phyloP scores from a whole-genome alignment of 2,329 filamentous ascomycete species.

The Exophiala phaeomuriformis region DNA sequence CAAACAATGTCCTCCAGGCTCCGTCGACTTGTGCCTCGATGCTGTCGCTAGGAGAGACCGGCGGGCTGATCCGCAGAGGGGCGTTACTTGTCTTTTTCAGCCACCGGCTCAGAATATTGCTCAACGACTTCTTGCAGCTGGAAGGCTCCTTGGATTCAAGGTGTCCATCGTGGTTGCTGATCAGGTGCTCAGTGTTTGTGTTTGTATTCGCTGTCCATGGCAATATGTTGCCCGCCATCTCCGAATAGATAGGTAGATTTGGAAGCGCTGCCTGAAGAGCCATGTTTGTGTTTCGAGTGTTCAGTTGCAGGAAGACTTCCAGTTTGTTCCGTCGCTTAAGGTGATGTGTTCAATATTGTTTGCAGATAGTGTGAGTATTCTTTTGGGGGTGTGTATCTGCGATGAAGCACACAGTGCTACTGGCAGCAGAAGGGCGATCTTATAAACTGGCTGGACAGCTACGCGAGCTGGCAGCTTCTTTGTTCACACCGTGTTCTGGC shows the following conservation, averaged over 20 bases:
- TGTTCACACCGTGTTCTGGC: no score
- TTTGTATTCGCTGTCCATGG: not conserved
- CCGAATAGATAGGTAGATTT: not conserved
- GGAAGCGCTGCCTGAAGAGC: not conserved
- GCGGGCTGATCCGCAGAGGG: not conserved
- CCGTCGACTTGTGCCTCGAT: not conserved
- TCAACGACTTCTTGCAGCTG: not conserved
- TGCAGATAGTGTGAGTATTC: no score
- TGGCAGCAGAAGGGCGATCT: no score
- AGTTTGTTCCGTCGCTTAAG: not conserved
- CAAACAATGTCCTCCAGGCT: not conserved
- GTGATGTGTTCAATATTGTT: not conserved
- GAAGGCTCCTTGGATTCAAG: not conserved
- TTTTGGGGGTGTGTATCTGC: no score
- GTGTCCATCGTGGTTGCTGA: not conserved
- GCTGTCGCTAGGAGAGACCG: not conserved
- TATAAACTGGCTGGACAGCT: no score
- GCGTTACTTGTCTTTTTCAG: not conserved
- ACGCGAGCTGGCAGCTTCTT: no score
- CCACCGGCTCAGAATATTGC: not conserved
- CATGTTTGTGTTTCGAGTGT: not conserved
- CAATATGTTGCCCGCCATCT: not conserved
- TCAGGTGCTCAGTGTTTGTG: not conserved
- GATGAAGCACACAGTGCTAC: no score
- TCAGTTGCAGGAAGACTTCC: no score